Base-by-base conservation (phyloP, 805 yeast species). In the Kluyveromyces wickerhamii region DNA sequence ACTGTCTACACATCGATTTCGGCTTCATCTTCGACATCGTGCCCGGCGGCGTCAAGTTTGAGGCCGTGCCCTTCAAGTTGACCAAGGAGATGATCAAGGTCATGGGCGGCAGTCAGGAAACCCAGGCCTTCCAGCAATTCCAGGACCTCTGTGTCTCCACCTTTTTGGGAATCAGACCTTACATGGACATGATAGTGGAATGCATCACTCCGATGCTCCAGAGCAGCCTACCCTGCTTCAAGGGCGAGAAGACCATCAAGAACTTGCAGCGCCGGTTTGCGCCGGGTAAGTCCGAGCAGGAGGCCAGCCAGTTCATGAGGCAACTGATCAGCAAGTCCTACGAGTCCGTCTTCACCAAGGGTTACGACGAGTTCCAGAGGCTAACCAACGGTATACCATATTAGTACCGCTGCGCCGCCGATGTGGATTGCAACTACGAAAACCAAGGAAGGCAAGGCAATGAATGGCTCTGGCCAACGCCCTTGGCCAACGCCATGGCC, bases 1-100 rank as follows among this genome's bases (percentile, higher is more conserved):
- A 92, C 55, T 75, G 94, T 41, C 65, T 94, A 42, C 99, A 92
- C 60, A 85, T 94, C 59, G 99, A 92, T 63, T 92, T 92, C 64
- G 99, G 99, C 3, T 92, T 92, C 70, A 88, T 96, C 51, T 94
- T 92, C 57, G 99, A 92, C 63, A 92, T 92, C 58, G 96, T 85
- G 21, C 99, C 99, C 7, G 99, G 99, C 45, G 98, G 98, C 22
- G 96, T 92, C 32, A 85, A 79, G 51, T 94, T 92, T 55, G 99
- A 92, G 51, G 95, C 86, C n/a, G 95, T 95, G 1, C 97, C 98
- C 9, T 92, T 92, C 68, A 92, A 92, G 56, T 71, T 92, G 44
- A 92, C 98, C 3, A 83, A 80, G 48, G 99, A 92, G 53, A 92
- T 94, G 98, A 82, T 92, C 4, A 72, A 76, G 54, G 96, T 92